Evolutionary conservation across 768 basidiomycete species (phyloP).

Genomic region (Lactifluus subvellereus): DNA sequence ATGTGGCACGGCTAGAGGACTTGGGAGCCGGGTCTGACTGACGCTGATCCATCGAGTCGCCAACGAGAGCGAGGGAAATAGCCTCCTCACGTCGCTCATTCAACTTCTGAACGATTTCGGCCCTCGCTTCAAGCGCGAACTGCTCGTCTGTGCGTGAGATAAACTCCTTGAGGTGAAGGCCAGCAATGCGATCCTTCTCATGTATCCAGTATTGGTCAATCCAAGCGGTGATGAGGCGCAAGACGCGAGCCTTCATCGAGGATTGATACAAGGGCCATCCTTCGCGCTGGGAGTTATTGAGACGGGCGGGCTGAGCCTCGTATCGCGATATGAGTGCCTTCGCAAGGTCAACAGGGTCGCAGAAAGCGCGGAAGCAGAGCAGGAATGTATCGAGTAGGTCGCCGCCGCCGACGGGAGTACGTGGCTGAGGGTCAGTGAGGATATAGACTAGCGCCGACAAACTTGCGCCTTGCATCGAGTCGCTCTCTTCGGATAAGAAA

Average conservation of each 20-base stretch:
- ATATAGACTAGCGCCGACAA: slow-evolving; percentile 7
- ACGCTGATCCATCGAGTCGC: neutral
- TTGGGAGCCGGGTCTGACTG: neutral
- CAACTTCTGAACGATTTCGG: slow-evolving; percentile 4
- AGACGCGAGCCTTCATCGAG: slow-evolving; percentile 1
- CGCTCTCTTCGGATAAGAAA: neutral
- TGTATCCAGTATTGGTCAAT: slow-evolving; percentile 16
- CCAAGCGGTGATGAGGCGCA: slow-evolving; percentile 13
- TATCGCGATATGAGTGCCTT: slow-evolving; percentile 13
- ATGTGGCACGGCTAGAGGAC: neutral
- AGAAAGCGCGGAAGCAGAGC: slow-evolving; percentile 15
- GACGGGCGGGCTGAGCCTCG: slow-evolving; percentile 3
- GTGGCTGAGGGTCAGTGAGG: slow-evolving; percentile 15
- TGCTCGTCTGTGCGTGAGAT: neutral
- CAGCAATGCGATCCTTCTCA: slow-evolving; percentile 11
- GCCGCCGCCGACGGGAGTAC: neutral
- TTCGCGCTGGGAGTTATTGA: slow-evolving; percentile 8
- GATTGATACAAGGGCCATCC: slow-evolving; percentile 12
- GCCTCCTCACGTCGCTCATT: slow-evolving; percentile 7
- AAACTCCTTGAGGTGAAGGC: slow-evolving; percentile 17
- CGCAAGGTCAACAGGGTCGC: slow-evolving; percentile 10
- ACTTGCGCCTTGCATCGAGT: slow-evolving; percentile 9
- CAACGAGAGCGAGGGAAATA: slow-evolving; percentile 6
- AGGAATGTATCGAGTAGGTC: slow-evolving; percentile 8
- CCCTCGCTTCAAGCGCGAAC: neutral